Evolutionary conservation across 768 basidiomycete species (phyloP).

Genomic region (Cubamyces lactineus): DNA sequence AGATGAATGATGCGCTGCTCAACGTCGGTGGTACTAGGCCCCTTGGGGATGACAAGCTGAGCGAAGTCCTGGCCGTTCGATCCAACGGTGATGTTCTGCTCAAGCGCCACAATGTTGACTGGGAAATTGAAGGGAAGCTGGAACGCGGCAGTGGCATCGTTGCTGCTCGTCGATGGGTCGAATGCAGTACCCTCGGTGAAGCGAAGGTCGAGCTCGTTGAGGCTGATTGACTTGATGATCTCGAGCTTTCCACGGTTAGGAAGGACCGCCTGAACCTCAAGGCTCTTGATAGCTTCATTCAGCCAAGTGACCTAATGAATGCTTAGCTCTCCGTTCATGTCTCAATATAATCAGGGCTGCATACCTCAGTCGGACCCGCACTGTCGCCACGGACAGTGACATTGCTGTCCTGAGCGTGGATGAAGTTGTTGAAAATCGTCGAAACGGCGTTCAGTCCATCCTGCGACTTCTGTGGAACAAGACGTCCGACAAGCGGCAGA

Average conservation of each 20-base stretch:
- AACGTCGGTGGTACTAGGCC: constrained; percentile 63
- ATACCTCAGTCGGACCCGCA: constrained; percentile 59
- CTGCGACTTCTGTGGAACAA: constrained; percentile 59
- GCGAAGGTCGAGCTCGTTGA: constrained; percentile 60
- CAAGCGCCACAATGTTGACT: constrained; percentile 62
- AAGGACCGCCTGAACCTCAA: constrained; percentile 59
- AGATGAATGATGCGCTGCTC: constrained; percentile 61
- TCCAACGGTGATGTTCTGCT: constrained; percentile 60
- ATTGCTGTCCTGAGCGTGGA: constrained; percentile 65
- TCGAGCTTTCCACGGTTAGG: constrained; percentile 64
- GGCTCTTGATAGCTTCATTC: constrained; percentile 67
- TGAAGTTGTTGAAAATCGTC: constrained; percentile 69
- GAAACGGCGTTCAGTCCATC: constrained; percentile 63
- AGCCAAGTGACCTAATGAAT: constrained; percentile 64
- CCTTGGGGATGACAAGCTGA: constrained; percentile 59
- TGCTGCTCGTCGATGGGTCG: constrained; percentile 58
- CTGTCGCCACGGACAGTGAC: constrained; percentile 61
- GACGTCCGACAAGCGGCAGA: constrained; percentile 61
- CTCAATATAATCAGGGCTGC: constrained; percentile 23
- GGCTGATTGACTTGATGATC: constrained; percentile 64
- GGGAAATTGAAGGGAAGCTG: constrained; percentile 72
- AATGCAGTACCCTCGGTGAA: constrained; percentile 64
- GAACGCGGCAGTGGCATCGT: constrained; percentile 64
- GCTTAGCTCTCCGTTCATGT: neutral
- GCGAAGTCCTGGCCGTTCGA: constrained; percentile 59